Evolutionary conservation across 768 basidiomycete species (phyloP), one percentile per base, ranked within the genome.

Genomic region (Podaxis mareebaensis): DNA sequence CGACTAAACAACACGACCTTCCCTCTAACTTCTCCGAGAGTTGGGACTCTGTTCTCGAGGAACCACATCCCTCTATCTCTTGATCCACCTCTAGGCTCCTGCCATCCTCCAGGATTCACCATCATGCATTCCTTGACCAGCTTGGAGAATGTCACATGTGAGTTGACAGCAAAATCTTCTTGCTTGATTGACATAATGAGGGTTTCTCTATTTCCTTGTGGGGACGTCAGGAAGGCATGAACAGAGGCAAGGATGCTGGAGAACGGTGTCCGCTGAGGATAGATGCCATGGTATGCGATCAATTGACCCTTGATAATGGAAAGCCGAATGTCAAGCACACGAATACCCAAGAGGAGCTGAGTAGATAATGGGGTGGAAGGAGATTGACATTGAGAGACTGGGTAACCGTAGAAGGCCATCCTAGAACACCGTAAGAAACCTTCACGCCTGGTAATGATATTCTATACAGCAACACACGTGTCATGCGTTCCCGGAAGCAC

Each of bases 131-230:
- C 77, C 39, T 82, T 84, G 8, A 95, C 90, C 10, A 87, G 74
- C 33, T 73, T 67, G 2, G 91, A 91, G 73, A 96, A 95, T 5
- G 76, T 61, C 1, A 73, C 67, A 0, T 78, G 71, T 3, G 84
- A 77, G 0, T 81, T 80, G 20, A 68, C 73, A 4, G 79, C 71
- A 61, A 79, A 85, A 67, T 93, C 90, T 72, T 98, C 95, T 71
- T 96, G 91, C 74, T 96, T 96, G 71, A 98, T 83, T 15, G 89
- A 95, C 78, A 96, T 86, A 30, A 97, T 83, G 39, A 97, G 73
- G 0, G 91, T 91, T 73, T 96, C 95, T 30, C 78, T 80, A 8
- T 76, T 78, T 1, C 91, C 84, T 3, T 68, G 67, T 0, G 85
- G 80, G 0, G 83, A 79, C 7, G 81, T 81, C 42, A 96, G 83